A percentile compares a stretch with the other conserved stretches of the same genome.
Conservation (phyloP, 306 rosid genomes). For the Alnus rubra region DNA sequence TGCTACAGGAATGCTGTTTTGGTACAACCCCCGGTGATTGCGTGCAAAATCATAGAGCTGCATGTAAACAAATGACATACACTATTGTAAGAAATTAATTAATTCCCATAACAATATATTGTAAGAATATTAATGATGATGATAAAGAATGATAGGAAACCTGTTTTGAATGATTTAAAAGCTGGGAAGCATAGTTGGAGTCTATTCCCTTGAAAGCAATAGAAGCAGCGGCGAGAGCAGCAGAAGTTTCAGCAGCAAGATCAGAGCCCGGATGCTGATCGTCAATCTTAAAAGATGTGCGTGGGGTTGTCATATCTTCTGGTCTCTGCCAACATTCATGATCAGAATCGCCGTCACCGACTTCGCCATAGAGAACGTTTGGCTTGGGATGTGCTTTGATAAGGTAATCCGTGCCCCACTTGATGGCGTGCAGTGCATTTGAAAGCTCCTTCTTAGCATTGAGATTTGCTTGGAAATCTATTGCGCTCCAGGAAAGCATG, state of each 20-base stretch:
- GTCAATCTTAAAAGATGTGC: conserved; percentile 35
- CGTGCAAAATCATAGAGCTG: conserved; percentile 56
- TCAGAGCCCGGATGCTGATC: conserved; percentile 55
- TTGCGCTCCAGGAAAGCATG: conserved; percentile 66
- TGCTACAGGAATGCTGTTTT: conserved; percentile 38
- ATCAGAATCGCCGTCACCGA: conserved; percentile 56
- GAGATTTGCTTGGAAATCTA: conserved; percentile 45
- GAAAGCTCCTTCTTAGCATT: conserved; percentile 17
- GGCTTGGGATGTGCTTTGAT: conserved; percentile 54
- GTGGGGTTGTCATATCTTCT: conserved; percentile 63
- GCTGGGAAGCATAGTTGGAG: conserved; percentile 17
- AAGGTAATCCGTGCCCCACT: conserved; percentile 69
- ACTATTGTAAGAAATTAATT: not conserved
- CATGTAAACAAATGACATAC: conserved; percentile 10
- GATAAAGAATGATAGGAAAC: conserved; percentile 18
- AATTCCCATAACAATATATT: not conserved
- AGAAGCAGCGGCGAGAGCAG: conserved; percentile 68
- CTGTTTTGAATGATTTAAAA: conserved; percentile 50
- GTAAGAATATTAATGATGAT: not conserved
- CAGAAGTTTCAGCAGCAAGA: conserved; percentile 66
- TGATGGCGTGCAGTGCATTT: conserved; percentile 50
- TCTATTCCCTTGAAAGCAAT: conserved; percentile 31
- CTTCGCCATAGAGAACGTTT: conserved; percentile 43
- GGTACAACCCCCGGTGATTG: conserved; percentile 38
- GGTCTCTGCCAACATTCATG: conserved; percentile 70